A percentile compares a stretch with the other conserved stretches of the same genome.
These are phyloP conservation scores for Podila verticillata DNA, from an alignment of 192 early-diverging fungal species.

Conservation along the genomic window DNA sequence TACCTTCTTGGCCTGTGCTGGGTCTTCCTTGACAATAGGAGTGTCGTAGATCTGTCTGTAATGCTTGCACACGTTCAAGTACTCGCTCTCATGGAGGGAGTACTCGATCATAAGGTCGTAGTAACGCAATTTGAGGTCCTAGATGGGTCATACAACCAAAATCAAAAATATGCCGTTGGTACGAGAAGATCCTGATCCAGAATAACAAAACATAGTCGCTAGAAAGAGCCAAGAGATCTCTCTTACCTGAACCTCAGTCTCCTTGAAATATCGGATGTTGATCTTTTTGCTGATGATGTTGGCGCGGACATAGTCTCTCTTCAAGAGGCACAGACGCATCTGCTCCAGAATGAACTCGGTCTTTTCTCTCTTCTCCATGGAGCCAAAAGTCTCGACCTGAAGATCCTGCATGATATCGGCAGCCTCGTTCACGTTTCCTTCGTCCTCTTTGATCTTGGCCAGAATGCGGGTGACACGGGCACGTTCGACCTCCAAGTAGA, in stretches of 20 bases:
- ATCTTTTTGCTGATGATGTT: conserved; percentile 98
- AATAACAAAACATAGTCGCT: background rate
- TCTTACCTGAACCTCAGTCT: conserved; percentile 79
- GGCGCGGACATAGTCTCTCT: conserved; percentile 90
- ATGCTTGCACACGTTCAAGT: conserved; percentile 92
- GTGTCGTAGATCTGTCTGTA: conserved; percentile 93
- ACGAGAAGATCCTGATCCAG: background rate
- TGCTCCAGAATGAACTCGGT: conserved; percentile 99
- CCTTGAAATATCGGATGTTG: conserved; percentile 92
- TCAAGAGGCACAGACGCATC: conserved; percentile 94
- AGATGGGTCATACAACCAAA: background rate
- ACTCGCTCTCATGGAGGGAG: conserved; percentile 90
- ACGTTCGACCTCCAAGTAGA: conserved; percentile 98
- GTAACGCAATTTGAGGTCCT: conserved; percentile 96
- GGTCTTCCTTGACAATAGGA: conserved; percentile 79
- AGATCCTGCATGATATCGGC: conserved; percentile 96
- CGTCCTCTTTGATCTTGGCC: conserved; percentile 88
- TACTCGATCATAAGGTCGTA: conserved; percentile 97
- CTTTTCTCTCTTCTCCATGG: conserved; percentile 99
- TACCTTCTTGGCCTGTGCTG: conserved; percentile 78
- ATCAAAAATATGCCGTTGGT: background rate
- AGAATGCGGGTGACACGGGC: conserved; percentile 93
- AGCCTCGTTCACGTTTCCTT: conserved; percentile 91
- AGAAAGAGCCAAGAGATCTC: conserved; percentile 2
- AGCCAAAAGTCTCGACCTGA: conserved; percentile 98